Evolutionary conservation across 805 yeast genomes (phyloP).

Genomic region (Yamadazyma scolyti): DNA sequence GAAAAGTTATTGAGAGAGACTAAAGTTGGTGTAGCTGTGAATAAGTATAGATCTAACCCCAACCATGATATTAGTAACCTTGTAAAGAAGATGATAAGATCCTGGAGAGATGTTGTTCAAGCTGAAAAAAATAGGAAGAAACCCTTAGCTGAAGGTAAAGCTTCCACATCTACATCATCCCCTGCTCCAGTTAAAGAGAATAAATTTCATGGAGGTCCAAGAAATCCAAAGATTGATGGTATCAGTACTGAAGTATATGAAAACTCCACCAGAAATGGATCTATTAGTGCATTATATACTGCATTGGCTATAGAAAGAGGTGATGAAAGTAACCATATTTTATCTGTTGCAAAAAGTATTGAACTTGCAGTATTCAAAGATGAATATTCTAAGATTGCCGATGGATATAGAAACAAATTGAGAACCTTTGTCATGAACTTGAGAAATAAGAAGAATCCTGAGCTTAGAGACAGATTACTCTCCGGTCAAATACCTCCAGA

Average conservation of each 20-base stretch:
- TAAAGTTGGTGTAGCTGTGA: slow-evolving; percentile 95
- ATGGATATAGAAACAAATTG: slow-evolving; percentile 74
- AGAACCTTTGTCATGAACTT: slow-evolving; percentile 84
- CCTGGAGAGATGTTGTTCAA: slow-evolving; percentile 88
- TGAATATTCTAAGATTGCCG: slow-evolving; percentile 54
- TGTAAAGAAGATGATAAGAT: slow-evolving; percentile 78
- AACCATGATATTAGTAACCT: slow-evolving; percentile 65
- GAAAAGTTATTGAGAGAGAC: slow-evolving; percentile 87
- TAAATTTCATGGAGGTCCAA: slow-evolving; percentile 48
- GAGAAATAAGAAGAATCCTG: slow-evolving; percentile 87
- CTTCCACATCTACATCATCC: slow-evolving; percentile 5
- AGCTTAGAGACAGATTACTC: slow-evolving; percentile 65
- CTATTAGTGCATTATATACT: slow-evolving; percentile 79
- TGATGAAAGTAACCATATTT: slow-evolving; percentile 52
- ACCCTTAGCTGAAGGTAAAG: slow-evolving; percentile 5
- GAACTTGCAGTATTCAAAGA: slow-evolving; percentile 67
- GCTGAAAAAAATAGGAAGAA: slow-evolving; percentile 51
- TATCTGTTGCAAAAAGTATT: slow-evolving; percentile 63
- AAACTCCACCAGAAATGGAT: slow-evolving; percentile 78
- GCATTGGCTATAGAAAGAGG: slow-evolving; percentile 82
- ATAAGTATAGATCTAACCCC: slow-evolving; percentile 69
- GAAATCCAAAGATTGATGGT: slow-evolving; percentile 81
- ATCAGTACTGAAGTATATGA: slow-evolving; percentile 65
- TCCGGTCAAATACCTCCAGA: slow-evolving; percentile 63
- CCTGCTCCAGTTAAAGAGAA: slow-evolving; percentile 24